These are phyloP conservation scores for Backusella parvicylindrica DNA, from an alignment of 192 early-diverging fungal species.

Conservation along the genomic window DNA sequence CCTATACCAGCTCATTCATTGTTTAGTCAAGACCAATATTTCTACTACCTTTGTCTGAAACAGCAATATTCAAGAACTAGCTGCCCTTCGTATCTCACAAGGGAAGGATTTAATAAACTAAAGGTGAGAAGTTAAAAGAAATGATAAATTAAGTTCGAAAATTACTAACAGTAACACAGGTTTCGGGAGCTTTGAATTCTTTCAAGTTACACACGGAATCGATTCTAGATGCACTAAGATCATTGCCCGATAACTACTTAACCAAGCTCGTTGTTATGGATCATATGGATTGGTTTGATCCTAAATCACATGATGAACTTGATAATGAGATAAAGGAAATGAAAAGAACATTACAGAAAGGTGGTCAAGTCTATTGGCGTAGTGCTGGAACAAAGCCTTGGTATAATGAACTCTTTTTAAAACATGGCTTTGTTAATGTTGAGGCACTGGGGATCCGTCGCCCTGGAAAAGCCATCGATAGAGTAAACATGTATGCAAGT, in stretches of 20 bases:
- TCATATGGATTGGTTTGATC: slow-evolving; percentile 84
- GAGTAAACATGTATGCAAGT: slow-evolving; percentile 85
- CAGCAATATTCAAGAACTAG: slow-evolving; percentile 64
- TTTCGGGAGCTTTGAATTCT: slow-evolving; percentile 45
- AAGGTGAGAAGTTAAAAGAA: slow-evolving; percentile 18
- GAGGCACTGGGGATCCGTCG: slow-evolving; percentile 66
- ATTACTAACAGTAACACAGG: slow-evolving; percentile 1
- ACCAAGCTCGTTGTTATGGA: slow-evolving; percentile 82
- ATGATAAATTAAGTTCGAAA: not conserved
- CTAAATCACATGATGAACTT: slow-evolving; percentile 46
- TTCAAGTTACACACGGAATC: slow-evolving; percentile 80
- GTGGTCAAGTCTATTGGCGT: slow-evolving; percentile 79
- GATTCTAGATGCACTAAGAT: slow-evolving; percentile 64
- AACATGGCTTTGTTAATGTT: slow-evolving; percentile 61
- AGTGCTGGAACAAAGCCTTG: slow-evolving; percentile 77
- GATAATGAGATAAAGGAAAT: slow-evolving; percentile 68
- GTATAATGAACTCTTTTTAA: slow-evolving; percentile 76
- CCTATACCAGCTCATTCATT: slow-evolving; percentile 61
- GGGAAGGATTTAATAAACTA: slow-evolving; percentile 62
- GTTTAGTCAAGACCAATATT: slow-evolving; percentile 77
- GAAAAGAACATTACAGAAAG: slow-evolving; percentile 49
- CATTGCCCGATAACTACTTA: slow-evolving; percentile 61
- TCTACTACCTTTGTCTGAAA: slow-evolving; percentile 76
- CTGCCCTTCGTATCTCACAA: slow-evolving; percentile 75
- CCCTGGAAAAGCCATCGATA: slow-evolving; percentile 61